phyloP scores from a whole-genome alignment of 2,329 filamentous ascomycete species.

The Trichoderma atrobrunneum region DNA sequence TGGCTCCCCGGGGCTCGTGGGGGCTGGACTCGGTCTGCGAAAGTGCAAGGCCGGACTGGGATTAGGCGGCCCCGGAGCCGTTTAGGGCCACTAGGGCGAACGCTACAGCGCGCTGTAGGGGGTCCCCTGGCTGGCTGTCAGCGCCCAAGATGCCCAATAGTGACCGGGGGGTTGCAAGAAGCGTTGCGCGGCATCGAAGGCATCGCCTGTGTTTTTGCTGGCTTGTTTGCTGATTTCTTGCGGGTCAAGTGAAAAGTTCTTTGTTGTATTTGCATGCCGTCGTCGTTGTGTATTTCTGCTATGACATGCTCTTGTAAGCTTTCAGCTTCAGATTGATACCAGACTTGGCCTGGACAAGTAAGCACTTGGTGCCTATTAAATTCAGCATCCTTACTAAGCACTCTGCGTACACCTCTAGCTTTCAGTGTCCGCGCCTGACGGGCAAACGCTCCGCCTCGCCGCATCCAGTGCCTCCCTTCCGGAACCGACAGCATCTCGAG shows the following conservation, averaged over 20 bases:
- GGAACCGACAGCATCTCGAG: not conserved
- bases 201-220: not conserved
- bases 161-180: not conserved
- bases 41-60: conserved; percentile 17
- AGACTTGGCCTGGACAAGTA: not conserved
- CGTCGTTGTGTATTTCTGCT: not conserved
- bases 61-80: conserved; percentile 17
- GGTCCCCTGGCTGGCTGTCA: conserved; percentile 7
- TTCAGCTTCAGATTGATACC: not conserved
- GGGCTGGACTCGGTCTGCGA: conserved; percentile 19
- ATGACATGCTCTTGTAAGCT: not conserved
- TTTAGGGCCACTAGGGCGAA: conserved; percentile 11
- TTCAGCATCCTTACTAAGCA: not conserved
- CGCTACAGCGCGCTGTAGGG: conserved; percentile 12
- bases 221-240: not conserved
- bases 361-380: not conserved
- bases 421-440: not conserved
- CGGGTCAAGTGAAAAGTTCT: not conserved
- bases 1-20: conserved; percentile 7
- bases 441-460: conserved; percentile 8
- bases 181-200: not conserved
- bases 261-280: not conserved
- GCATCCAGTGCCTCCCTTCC: conserved; percentile 15
- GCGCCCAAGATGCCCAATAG: conserved; percentile 12
- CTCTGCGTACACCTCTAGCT: not conserved